Base-by-base conservation (phyloP, 306 rosid species). In the Quillaja saponaria region DNA sequence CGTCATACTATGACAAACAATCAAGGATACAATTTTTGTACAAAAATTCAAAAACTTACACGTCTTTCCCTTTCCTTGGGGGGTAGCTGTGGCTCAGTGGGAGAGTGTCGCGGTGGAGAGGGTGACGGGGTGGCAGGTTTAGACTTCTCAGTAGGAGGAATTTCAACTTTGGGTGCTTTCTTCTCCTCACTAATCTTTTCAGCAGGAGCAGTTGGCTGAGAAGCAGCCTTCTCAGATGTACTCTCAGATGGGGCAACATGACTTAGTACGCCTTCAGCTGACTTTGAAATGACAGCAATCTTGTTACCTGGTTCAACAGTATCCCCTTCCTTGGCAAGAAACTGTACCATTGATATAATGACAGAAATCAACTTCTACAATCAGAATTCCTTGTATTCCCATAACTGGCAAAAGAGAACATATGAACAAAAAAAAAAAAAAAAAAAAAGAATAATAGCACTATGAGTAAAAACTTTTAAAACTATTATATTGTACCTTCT, bases 41-140 rank as follows among this genome's bases (percentile, higher is more conserved):
- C 42, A 74, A 67, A 51, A 21, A 12, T 18, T 58, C 35, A 56
- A 57, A 58, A 46, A 61, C 94, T 72, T 62, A 85, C 96, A 52
- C 90, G 75, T 79, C 88, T 81, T 79, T 88, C 96, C 73, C 90
- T 77, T 57, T 85, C 96, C 74, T 85, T 88, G 3, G 88, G 87
- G 56, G 86, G 87, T 66, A 83, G 96, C 64, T 88, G 96, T 64
- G 96, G 96, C 70, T 88, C 94, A 67, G 76, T 39, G 41, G 86
- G 87, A 70, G 94, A 75, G 50, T 49, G 79, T 51, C 56, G 71
- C n/a, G 81, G 66, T 41, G 90, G 63, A 55, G 83, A 57, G 15
- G 81, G 73, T 50, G 81, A 62, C 11, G 71, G 66, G 38, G 69
- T 47, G 37, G 81, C 46, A 16, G 84, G 57, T 73, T 81, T 83